Evolutionary conservation across 2,329 filamentous ascomycete genomes (phyloP), one percentile per base, ranked within the genome.

Genomic region (Cytospora schulzeri): DNA sequence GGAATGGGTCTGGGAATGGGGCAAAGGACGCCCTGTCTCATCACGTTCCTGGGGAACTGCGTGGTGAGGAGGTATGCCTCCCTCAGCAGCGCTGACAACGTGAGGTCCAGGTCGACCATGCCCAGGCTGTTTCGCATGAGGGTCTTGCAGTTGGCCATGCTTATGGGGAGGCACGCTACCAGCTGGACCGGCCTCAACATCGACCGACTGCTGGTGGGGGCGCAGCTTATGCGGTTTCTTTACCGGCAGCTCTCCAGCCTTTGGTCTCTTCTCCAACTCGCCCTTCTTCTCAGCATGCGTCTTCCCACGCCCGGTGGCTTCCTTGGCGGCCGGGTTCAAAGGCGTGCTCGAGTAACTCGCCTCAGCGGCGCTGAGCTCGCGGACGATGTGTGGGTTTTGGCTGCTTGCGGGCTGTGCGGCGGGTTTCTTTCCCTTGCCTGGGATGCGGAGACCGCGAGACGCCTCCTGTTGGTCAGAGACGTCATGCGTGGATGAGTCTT

Each of bases 261-360:
- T 33, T 12, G 52, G 28, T 24, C 53, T 56, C 15, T 41, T 24
- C 38, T 62, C 52, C 2, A 56, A 35, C 12, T 56, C 22, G 17
- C 29, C 60, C 29, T 56, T 62, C 41, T 56, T 62, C 41, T 62
- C 53, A 4, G 41, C 60, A 26, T n/a, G 22, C 26, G 38, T 56
- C 53, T n/a, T 51, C 9, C 60, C 60, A 17, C 41, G 60, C 14
- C 52, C 38, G 12, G 7, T 11, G 19, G 60, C 52, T 28, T 56
- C 4, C 52, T 35, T 8, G 0, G 38, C 31, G 12, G 60, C 60
- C 22, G 9, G 5, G 38, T 19, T 38, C 7, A 22, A n/a, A 7
- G 60, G 29, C 17, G 31, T 24, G 4, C 11, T 2, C 5, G 1
- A 3, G 24, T 62, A 62, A 8, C 15, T 38, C 11, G 5, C 3